A percentile compares a stretch with the other conserved stretches of the same genome.
Conservation (phyloP, 2,329 filamentous ascomycete species). For the Cercospora zeina region DNA sequence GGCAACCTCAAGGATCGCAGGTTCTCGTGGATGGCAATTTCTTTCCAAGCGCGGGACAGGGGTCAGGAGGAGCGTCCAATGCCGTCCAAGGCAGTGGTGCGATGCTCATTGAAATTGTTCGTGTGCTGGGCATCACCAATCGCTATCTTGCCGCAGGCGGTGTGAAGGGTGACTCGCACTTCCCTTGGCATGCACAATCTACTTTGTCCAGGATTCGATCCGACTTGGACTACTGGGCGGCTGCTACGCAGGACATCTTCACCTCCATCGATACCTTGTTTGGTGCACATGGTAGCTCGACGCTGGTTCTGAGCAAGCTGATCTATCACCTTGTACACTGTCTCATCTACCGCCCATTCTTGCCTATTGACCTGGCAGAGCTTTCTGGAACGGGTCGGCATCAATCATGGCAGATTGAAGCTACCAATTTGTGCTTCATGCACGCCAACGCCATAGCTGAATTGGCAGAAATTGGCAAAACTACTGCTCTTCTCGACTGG, state of each 20-base stretch:
- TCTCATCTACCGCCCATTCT: constrained; percentile 80
- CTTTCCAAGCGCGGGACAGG: constrained; percentile 68
- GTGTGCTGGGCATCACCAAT: constrained; percentile 80
- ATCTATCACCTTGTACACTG: constrained; percentile 87
- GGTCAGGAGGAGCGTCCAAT: constrained; percentile 50
- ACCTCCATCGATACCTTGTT: constrained; percentile 74
- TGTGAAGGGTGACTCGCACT: constrained; percentile 85
- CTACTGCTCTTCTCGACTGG: constrained; percentile 75
- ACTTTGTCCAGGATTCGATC: constrained; percentile 83
- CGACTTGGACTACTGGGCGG: constrained; percentile 81
- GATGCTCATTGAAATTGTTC: constrained; percentile 80
- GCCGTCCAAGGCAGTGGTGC: constrained; percentile 73
- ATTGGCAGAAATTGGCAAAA: constrained; percentile 74
- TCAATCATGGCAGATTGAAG: constrained; percentile 90
- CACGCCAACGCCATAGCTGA: constrained; percentile 87
- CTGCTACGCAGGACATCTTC: constrained; percentile 76
- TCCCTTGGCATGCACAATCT: constrained; percentile 85
- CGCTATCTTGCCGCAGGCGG: constrained; percentile 81
- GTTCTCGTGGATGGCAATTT: constrained; percentile 73
- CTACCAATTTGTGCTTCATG: constrained; percentile 81
- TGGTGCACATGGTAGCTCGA: constrained; percentile 73
- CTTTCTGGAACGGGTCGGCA: constrained; percentile 78
- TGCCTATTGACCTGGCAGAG: constrained; percentile 80
- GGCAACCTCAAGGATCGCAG: constrained; percentile 63
- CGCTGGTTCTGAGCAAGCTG: constrained; percentile 77